phyloP scores from a whole-genome alignment of 306 rosid species.

The Lathyrus sativus region DNA sequence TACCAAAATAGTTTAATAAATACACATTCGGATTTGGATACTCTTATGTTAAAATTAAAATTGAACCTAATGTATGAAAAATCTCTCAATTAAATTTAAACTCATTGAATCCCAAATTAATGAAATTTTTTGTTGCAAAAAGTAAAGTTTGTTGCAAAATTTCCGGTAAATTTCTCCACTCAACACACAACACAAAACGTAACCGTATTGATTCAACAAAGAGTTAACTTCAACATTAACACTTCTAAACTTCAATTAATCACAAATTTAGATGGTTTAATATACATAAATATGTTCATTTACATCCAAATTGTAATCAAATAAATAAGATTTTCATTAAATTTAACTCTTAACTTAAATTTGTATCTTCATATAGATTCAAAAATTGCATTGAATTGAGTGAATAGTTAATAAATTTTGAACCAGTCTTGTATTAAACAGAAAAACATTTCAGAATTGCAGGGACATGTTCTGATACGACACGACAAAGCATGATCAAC shows the following conservation, averaged over 20 bases:
- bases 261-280: too few relatives aligned
- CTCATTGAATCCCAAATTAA: too few relatives aligned
- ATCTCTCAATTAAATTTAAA: background rate
- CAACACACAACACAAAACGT: background rate
- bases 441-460: background rate
- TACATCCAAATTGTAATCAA: too few relatives aligned
- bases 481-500: conserved; percentile 15
- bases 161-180: background rate
- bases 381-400: too few relatives aligned
- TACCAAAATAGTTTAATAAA: background rate
- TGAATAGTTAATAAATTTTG: background rate
- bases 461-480: conserved; percentile 2
- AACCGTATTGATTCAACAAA: background rate
- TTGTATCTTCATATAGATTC: too few relatives aligned
- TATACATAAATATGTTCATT: too few relatives aligned
- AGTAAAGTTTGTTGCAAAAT: background rate
- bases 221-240: too few relatives aligned
- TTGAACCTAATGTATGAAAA: background rate
- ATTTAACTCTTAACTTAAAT: too few relatives aligned
- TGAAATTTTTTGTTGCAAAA: background rate
- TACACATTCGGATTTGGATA: background rate
- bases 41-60: background rate
- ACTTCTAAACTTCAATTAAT: too few relatives aligned
- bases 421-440: background rate
- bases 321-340: too few relatives aligned